Evolutionary conservation across 2,329 filamentous ascomycete genomes (phyloP), one percentile per base, ranked within the genome.

Genomic region (Cladosporium sp.): DNA sequence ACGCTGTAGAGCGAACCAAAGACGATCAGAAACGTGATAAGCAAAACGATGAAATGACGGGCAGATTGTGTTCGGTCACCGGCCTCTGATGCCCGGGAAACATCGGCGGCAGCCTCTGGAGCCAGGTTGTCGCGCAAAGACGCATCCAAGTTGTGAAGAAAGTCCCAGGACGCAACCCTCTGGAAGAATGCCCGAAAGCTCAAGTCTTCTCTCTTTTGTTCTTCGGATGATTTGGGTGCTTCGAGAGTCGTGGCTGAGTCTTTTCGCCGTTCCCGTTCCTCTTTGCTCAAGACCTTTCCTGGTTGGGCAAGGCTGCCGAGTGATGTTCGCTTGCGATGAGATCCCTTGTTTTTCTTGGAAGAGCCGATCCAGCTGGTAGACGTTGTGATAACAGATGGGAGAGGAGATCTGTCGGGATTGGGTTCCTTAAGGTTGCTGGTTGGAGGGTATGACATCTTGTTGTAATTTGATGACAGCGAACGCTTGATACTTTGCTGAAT

Each of bases 1-100:
- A 74, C 34, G 11, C 47, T 52, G 36, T 68, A 71, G 3, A 72
- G 47, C 5, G 66, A 34, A n/a, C 73, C 71, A 59, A 73, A 71
- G 49, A 71, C 70, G 60, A 74, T 59, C 55, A 73, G 44, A 59
- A 73, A 65, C 24, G 68, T 54, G 34, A 71, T 69, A 47, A 70
- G 18, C 11, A 69, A 52, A 52, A 65, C 26, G 51, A 72, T 66
- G 54, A 68, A 10, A 62, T 49, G 59, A 36, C 59, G 65, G 11
- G 49, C 49, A 38, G 32, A 34, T 26, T 18, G 47, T 30, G 32
- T 32, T 15, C 47, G 21, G 41, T 41, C 30, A 26, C 47, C 24
- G 8, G 32, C 21, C 15, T 44, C 26, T 15, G 30, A n/a, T 21
- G 21, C 34, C 11, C 49, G 5, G 14, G 32, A 30, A 30, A 57